A percentile compares a stretch with the other conserved stretches of the same genome.
Evolutionary conservation across 257 asterid species (phyloP).

Genomic region (Catharanthus roseus): DNA sequence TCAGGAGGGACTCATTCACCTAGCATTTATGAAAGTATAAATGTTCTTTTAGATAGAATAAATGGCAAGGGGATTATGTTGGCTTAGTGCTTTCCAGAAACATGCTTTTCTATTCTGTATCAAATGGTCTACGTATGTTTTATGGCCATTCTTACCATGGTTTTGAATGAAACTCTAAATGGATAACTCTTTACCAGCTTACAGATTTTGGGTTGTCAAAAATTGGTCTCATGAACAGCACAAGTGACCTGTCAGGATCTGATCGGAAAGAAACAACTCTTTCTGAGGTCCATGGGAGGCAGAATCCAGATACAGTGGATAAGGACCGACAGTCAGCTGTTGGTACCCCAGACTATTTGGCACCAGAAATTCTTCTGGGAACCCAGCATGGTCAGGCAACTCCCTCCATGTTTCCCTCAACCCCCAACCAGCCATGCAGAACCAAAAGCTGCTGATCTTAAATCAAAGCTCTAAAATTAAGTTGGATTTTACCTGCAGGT

Average conservation of each 20-base stretch:
- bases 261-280: constrained; percentile 34
- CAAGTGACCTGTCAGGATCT: constrained; percentile 66
- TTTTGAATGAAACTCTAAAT: neutral
- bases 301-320: constrained; percentile 33
- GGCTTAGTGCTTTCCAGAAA: neutral
- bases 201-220: constrained; percentile 97
- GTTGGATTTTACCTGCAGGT: constrained; percentile 38
- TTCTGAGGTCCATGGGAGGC: constrained; percentile 39
- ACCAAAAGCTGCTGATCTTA: neutral
- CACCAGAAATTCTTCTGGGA: constrained; percentile 98
- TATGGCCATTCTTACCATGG: neutral
- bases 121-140: neutral
- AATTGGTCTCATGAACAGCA: constrained; percentile 91
- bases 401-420: constrained; percentile 1
- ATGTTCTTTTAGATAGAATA: too few relatives aligned
- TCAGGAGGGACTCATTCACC: neutral
- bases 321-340: constrained; percentile 62
- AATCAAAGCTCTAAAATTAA: neutral
- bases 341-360: constrained; percentile 98
- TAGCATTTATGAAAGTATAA: neutral
- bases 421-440: neutral
- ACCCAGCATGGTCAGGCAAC: constrained; percentile 70
- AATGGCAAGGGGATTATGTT: neutral
- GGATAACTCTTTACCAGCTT: constrained; percentile 48
- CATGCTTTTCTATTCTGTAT: neutral